A percentile compares a stretch with the other conserved stretches of the same genome.
phyloP scores from a whole-genome alignment of 192 early-diverging fungal species.

The Coemansia sp. region DNA sequence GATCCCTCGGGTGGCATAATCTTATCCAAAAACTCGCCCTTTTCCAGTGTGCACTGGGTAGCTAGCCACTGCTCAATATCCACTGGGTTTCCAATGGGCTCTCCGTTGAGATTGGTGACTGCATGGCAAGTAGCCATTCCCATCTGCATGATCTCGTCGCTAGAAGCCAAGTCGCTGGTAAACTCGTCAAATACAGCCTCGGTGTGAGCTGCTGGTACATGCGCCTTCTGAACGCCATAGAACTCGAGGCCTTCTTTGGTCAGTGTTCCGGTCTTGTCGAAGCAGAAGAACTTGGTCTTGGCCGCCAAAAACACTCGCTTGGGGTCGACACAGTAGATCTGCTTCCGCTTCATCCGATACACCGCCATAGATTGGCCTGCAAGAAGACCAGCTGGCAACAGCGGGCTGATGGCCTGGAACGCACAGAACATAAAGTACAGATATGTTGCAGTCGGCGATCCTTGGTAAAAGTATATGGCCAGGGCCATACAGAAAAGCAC shows the following conservation, averaged over 20 bases:
- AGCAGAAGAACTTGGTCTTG: constrained; percentile 73
- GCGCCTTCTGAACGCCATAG: constrained; percentile 51
- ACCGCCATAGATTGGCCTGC: constrained; percentile 70
- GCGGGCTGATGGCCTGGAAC: constrained; percentile 64
- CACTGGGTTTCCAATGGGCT: constrained; percentile 70
- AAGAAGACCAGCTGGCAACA: constrained; percentile 71
- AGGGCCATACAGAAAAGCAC: constrained; percentile 60
- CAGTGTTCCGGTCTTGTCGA: constrained; percentile 78
- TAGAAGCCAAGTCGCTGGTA: constrained; percentile 49
- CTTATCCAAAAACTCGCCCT: constrained; percentile 5
- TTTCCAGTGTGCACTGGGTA: constrained; percentile 50
- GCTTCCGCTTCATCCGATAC: constrained; percentile 58
- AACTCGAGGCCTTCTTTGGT: constrained; percentile 75
- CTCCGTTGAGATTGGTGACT: constrained; percentile 56
- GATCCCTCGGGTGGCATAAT: constrained; percentile 56
- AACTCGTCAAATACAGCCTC: constrained; percentile 57
- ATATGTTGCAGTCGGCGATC: constrained; percentile 60
- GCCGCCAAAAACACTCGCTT: constrained; percentile 69
- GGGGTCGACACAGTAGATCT: constrained; percentile 71
- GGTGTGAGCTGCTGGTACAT: constrained; percentile 20
- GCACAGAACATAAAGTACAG: constrained; percentile 73
- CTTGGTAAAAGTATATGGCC: constrained; percentile 55
- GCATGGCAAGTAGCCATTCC: constrained; percentile 63
- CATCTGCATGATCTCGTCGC: constrained; percentile 23
- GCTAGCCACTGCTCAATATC: constrained; percentile 76